phyloP scores from a whole-genome alignment of 2,329 filamentous ascomycete genomes.

The Fusarium secorum region DNA sequence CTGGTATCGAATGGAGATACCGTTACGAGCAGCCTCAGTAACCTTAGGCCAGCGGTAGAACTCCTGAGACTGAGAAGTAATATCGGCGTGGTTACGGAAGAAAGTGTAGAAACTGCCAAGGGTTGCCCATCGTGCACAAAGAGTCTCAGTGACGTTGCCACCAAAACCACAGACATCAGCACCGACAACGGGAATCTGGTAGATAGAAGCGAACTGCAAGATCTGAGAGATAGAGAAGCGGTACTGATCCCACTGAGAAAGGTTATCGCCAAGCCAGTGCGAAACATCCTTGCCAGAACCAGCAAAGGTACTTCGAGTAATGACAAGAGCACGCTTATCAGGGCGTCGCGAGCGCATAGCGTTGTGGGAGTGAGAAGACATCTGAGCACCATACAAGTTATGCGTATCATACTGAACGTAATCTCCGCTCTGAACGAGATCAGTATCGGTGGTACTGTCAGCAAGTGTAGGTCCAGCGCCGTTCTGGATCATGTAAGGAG shows the following conservation, averaged over 20 bases:
- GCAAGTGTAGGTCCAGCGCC: conserved; percentile 36
- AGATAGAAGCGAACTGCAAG: conserved; percentile 69
- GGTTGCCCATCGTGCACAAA: conserved; percentile 63
- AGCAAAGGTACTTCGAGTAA: conserved; percentile 79
- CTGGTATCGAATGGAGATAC: conserved; percentile 73
- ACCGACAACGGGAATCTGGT: conserved; percentile 73
- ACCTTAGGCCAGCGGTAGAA: conserved; percentile 73
- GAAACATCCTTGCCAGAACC: conserved; percentile 72
- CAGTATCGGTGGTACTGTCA: conserved; percentile 37
- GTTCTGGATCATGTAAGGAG: conserved; percentile 41
- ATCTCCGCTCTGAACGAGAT: conserved; percentile 31
- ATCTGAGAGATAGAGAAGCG: conserved; percentile 65
- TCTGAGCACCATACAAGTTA: conserved; percentile 80
- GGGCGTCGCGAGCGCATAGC: conserved; percentile 74
- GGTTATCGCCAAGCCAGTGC: conserved; percentile 62
- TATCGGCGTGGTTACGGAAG: conserved; percentile 71
- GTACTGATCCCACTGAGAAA: conserved; percentile 64
- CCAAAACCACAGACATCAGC: conserved; percentile 82
- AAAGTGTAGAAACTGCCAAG: conserved; percentile 73
- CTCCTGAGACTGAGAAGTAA: conserved; percentile 59
- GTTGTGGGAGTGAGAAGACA: conserved; percentile 69
- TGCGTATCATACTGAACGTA: conserved; percentile 66
- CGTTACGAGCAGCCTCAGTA: conserved; percentile 68
- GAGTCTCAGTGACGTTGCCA: conserved; percentile 54
- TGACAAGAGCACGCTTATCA: conserved; percentile 70